Evolutionary conservation across 352 stramenopile species (phyloP), one percentile per base, ranked within the genome.

Genomic region (Phytophthora rubi): DNA sequence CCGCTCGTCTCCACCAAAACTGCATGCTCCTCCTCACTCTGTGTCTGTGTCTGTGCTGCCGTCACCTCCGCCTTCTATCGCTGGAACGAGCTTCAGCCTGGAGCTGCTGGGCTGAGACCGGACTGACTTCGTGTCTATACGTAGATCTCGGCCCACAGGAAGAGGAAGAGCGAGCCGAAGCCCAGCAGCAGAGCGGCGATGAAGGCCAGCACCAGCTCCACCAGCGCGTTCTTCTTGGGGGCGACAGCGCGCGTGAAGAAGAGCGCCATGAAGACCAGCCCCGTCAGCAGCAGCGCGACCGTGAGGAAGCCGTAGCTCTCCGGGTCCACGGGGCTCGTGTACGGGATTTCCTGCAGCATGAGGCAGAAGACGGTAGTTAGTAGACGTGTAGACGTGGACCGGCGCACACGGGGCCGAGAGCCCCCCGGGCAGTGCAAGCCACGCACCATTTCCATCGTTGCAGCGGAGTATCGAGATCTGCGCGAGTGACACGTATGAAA

Each of bases 71-170:
- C 30, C 48, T 70, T 70, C 54, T 76, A 67, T 70, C 55, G 52
- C 57, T 65, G 35, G 68, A 44, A 44, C 21, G 55, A 62, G 62
- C 57, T 49, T 54, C 33, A 56, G 48, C 55, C 28, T 59, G 15
- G 23, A 6, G 47, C 21, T 37, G 37, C 23, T 49, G 39, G 39
- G 57, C 37, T 65, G 35, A 42, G 37, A 51, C 52, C 12, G 44
- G 13, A 23, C 60, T 48, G 42, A 9, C 52, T 15, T 26, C 12
- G n/a, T 55, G 28, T 59, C 80, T 84, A 96, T 66, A 94, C 86
- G 83, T 96, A 96, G 77, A 96, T 89, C 73, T 94, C 89, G 53
- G 85, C 87, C 89, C 86, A 96, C 15, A 96, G 81, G 72, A 96
- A 92, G 59, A 96, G 79, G 69, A 96, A 96, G 33, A 96, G 83